Evolutionary conservation across 129 eudicot genomes (phyloP).

Genomic region (Smallanthus sonchifolius): DNA sequence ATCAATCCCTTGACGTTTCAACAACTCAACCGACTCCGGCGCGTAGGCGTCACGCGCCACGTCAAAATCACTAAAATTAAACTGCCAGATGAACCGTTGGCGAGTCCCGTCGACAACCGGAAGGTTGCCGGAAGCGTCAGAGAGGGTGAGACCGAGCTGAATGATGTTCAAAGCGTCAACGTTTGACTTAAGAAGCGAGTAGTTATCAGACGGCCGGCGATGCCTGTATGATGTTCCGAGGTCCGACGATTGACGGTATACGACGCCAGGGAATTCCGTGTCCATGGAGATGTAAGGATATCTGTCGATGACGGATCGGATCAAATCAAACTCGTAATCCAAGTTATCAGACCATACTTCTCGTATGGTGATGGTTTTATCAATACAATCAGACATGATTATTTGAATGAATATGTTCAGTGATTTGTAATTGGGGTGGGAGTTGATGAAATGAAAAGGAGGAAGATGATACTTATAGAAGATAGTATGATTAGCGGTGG

Average conservation of each 20-base stretch:
- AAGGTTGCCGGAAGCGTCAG: slow-evolving; percentile 63
- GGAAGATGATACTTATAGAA: neutral
- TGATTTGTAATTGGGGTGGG: neutral
- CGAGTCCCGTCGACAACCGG: slow-evolving; percentile 42
- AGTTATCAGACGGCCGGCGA: slow-evolving; percentile 41
- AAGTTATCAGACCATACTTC: slow-evolving; percentile 71
- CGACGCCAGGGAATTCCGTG: slow-evolving; percentile 86
- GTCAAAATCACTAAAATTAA: slow-evolving; percentile 71
- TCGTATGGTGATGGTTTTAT: slow-evolving; percentile 42
- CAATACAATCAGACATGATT: slow-evolving; percentile 20
- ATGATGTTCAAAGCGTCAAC: slow-evolving; percentile 65
- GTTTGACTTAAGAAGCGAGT: slow-evolving; percentile 55
- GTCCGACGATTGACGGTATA: neutral
- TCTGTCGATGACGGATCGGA: slow-evolving; percentile 43
- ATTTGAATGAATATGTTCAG: neutral
- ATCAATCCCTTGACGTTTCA: slow-evolving; percentile 61
- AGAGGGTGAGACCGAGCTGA: slow-evolving; percentile 67
- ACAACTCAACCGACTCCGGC: slow-evolving; percentile 58
- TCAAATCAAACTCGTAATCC: slow-evolving; percentile 48
- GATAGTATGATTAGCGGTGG: neutral
- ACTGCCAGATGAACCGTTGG: slow-evolving; percentile 60
- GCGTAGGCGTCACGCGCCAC: slow-evolving; percentile 61
- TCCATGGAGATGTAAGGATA: slow-evolving; percentile 75
- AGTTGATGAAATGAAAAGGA: neutral
- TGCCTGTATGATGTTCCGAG: neutral